Percentiles rank a stretch among this genome's conserved stretches.
Conservation (phyloP, 441 rosid species). For the Pelargonium myrrhifolium region DNA sequence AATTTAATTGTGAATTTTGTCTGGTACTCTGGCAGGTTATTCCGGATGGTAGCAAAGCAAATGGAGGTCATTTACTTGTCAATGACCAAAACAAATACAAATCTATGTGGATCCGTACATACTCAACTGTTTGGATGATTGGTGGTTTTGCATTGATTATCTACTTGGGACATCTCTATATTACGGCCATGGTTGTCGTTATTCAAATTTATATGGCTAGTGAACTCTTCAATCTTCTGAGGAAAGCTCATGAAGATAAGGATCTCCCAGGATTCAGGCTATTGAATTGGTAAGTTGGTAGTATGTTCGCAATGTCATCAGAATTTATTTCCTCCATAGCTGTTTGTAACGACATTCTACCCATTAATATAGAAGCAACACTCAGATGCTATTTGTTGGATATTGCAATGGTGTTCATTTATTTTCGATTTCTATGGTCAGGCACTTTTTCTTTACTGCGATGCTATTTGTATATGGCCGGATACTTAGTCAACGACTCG, state of each 20-base stretch:
- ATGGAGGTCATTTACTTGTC: conserved; percentile 55
- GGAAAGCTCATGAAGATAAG: conserved; percentile 71
- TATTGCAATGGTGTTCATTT: neutral
- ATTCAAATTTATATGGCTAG: conserved; percentile 80
- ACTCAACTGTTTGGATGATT: conserved; percentile 85
- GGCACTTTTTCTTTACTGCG: conserved; percentile 92
- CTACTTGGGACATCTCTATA: conserved; percentile 84
- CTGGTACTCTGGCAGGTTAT: conserved; percentile 42
- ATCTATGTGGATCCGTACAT: conserved; percentile 57
- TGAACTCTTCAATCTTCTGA: conserved; percentile 72
- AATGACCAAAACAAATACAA: conserved; percentile 61
- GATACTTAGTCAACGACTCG: conserved; percentile 71
- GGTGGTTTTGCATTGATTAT: conserved; percentile 61
- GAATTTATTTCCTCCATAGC: neutral
- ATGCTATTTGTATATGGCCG: conserved; percentile 90
- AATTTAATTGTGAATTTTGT: conserved; percentile 4
- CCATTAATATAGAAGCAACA: neutral
- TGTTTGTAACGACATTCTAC: neutral
- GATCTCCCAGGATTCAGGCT: conserved; percentile 86
- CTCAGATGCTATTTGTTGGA: neutral
- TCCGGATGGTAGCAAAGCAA: conserved; percentile 42
- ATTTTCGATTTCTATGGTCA: conserved; percentile 27
- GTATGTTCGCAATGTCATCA: no score
- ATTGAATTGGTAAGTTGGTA: conserved; percentile 84
- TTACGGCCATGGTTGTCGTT: conserved; percentile 78